These are phyloP conservation scores for Verticillium alfalfae DNA, from an alignment of 2,329 filamentous ascomycete genomes.

Conservation along the genomic window DNA sequence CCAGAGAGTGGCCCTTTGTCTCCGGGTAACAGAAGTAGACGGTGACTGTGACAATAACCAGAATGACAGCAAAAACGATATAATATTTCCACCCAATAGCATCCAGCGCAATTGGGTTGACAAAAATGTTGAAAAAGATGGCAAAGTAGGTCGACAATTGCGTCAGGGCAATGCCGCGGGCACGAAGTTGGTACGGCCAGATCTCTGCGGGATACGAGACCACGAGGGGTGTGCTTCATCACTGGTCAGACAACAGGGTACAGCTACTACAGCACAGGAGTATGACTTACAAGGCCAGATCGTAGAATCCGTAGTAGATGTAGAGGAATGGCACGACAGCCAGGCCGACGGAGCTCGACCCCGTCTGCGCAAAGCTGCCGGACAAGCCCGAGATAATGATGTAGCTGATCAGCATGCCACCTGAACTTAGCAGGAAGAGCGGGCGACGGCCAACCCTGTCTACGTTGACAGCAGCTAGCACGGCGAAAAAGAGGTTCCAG, in stretches of 20 bases:
- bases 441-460: slow-evolving; percentile 19
- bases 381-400: slow-evolving; percentile 32
- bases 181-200: slow-evolving; percentile 20
- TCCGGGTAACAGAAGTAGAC: slow-evolving; percentile 27
- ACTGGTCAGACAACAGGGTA: background rate
- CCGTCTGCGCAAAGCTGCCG: slow-evolving; percentile 23
- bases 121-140: slow-evolving; percentile 23
- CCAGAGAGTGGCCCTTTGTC: slow-evolving; percentile 14
- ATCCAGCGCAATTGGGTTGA: slow-evolving; percentile 36
- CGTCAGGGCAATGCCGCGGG: slow-evolving; percentile 18
- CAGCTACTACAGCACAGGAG: background rate
- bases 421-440: slow-evolving; percentile 13
- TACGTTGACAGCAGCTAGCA: slow-evolving; percentile 17
- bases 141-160: slow-evolving; percentile 6
- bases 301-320: slow-evolving; percentile 29
- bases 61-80: slow-evolving; percentile 32
- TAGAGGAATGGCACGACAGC: slow-evolving; percentile 35
- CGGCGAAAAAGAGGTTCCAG: slow-evolving; percentile 21
- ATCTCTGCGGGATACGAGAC: slow-evolving; percentile 23
- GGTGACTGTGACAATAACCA: slow-evolving; percentile 15
- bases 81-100: slow-evolving; percentile 36
- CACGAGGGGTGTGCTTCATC: slow-evolving; percentile 25
- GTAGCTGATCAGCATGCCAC: slow-evolving; percentile 24
- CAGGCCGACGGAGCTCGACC: slow-evolving; percentile 22
- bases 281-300: slow-evolving; percentile 3